Evolutionary conservation across 2,329 filamentous ascomycete genomes (phyloP).

Genomic region (Bipolaris oryzae): DNA sequence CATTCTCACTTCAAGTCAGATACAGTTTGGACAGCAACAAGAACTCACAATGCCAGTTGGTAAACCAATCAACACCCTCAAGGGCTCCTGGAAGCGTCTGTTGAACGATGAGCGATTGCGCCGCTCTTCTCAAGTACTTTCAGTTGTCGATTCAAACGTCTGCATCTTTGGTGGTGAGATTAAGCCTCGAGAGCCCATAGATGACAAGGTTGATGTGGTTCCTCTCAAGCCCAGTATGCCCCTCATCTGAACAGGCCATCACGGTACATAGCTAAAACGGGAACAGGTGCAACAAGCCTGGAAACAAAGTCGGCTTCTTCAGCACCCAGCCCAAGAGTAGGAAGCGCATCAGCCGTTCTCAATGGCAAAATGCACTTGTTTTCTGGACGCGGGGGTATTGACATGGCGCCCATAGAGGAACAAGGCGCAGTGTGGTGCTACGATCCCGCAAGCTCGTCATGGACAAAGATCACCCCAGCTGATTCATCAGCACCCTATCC

Average conservation of each 20-base stretch:
- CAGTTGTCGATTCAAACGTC: constrained; percentile 63
- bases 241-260: constrained; percentile 20
- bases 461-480: constrained; percentile 68
- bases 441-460: constrained; percentile 66
- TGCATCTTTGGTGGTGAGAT: constrained; percentile 82
- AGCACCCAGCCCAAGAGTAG: constrained; percentile 72
- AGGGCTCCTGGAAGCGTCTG: constrained; percentile 48
- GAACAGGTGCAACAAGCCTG: constrained; percentile 52
- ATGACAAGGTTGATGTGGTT: constrained; percentile 74
- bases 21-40: neutral
- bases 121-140: constrained; percentile 75
- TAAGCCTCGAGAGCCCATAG: constrained; percentile 67
- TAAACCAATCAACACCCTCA: constrained; percentile 34
- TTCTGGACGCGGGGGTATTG: constrained; percentile 74
- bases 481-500: constrained; percentile 59
- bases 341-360: constrained; percentile 72
- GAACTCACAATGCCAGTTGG: constrained; percentile 29
- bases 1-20: no score
- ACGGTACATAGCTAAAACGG: constrained; percentile 26
- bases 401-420: constrained; percentile 75
- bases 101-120: constrained; percentile 55
- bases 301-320: constrained; percentile 30
- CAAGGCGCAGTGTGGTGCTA: constrained; percentile 77
- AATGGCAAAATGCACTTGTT: constrained; percentile 77
- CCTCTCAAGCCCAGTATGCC: constrained; percentile 51